Base-by-base conservation (phyloP, 805 yeast genomes). In the Candida saitoana region DNA sequence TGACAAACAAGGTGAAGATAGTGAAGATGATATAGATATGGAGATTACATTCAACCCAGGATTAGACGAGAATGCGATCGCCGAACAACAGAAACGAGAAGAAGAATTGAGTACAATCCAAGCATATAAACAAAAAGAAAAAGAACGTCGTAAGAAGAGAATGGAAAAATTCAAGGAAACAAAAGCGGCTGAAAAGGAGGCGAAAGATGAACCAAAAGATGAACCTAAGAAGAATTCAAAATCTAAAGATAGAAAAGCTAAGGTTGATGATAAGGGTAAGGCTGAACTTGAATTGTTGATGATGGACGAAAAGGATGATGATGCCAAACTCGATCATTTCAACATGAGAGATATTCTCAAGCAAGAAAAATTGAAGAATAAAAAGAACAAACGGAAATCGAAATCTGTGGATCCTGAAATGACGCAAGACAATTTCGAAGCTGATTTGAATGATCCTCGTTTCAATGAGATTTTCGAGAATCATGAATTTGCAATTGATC, bases 41-140 rank as follows among this genome's bases (percentile, higher is more conserved):
- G 98, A 93, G 60, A 87, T 93, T 52, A 89, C 97, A 0, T 93
- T 93, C 63, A 88, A 90, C 30, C 96, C 98, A 2, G 97, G 87
- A 3, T 64, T 89, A 40, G 65, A 55, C 31, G 64, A 54, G 2
- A 40, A 44, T n/a, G 43, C 59, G 18, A 55, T 60, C 8, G 68
- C 57, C 9, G 64, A 64, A 38, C 62, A 56, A 30, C 71, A 55
- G 18, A 55, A 54, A 17, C 51, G 46, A 24, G 65, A 55, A n/a
- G 79, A 68, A 12, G 85, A 84, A 39, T 87, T 86, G 55, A 71
- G 82, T 7, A 82, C 96, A 0, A 79, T 93, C 38, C 90, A 84
- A 31, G 84, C 81, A 51, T 78, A 89, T 56, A 82, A 77, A 59
- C 77, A 93, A 49, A 93, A 88, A 62, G 96, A 91, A 56, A 88